Conservation (phyloP, 257 asterid genomes). For the Przewalskia tangutica region DNA sequence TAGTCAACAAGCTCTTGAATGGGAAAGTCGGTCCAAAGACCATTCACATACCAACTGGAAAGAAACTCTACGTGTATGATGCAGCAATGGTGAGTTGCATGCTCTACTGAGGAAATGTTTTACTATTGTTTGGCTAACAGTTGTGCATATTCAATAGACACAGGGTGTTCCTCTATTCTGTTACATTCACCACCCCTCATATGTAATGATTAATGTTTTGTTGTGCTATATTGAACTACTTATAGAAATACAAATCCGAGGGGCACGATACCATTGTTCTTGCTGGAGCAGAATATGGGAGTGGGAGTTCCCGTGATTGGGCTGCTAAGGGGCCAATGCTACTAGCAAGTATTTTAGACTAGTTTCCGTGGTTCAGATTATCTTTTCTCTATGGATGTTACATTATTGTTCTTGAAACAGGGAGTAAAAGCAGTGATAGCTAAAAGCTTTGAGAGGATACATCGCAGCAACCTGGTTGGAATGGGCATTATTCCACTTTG, state of each 20-base stretch:
- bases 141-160: background rate
- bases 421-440: slow-evolving; percentile 97
- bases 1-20: slow-evolving; percentile 63
- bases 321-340: slow-evolving; percentile 99
- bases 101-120: background rate
- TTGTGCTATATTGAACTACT: background rate
- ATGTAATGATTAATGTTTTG: background rate
- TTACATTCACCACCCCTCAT: background rate
- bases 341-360: slow-evolving; percentile 33
- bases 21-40: slow-evolving; percentile 96
- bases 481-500: slow-evolving; percentile 94
- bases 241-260: slow-evolving; percentile 68
- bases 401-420: slow-evolving; percentile 21
- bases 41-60: slow-evolving; percentile 77
- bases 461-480: slow-evolving; percentile 90
- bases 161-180: background rate
- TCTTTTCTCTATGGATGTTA: background rate
- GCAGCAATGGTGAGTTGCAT: slow-evolving; percentile 63
- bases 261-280: slow-evolving; percentile 73
- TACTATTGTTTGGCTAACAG: background rate
- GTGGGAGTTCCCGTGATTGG: slow-evolving; percentile 99
- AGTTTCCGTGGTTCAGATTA: background rate
- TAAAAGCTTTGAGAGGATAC: slow-evolving; percentile 90
- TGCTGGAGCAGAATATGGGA: slow-evolving; percentile 97
- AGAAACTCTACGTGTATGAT: slow-evolving; percentile 73